A percentile compares a stretch with the other conserved stretches of the same genome.
These are phyloP conservation scores for Heritiera fomes DNA, from an alignment of 345 rosid species.

Conservation along the genomic window DNA sequence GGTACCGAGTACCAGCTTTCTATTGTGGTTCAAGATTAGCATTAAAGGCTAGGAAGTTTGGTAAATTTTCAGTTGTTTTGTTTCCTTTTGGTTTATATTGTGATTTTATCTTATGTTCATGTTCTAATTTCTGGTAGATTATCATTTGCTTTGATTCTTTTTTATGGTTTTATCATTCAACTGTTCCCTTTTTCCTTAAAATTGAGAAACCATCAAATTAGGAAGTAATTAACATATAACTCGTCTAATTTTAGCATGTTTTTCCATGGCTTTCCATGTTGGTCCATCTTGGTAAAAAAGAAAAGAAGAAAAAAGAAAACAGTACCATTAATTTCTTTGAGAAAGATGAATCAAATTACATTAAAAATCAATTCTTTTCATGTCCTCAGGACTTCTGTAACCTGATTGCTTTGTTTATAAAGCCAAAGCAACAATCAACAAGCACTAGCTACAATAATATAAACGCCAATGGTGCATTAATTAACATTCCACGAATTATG, in stretches of 20 bases:
- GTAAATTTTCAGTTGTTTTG: background rate
- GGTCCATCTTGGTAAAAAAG: too few species aligned
- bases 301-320: too few species aligned
- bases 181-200: too few species aligned
- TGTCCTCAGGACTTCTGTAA: too few species aligned
- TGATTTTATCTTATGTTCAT: background rate
- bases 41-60: background rate
- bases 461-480: too few species aligned
- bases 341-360: background rate
- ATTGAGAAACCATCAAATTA: background rate
- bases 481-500: too few species aligned
- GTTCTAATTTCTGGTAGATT: background rate
- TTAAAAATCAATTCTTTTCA: too few species aligned
- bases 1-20: background rate
- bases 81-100: background rate
- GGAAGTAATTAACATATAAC: too few species aligned
- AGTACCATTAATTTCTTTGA: background rate
- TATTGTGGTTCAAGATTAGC: background rate
- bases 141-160: background rate
- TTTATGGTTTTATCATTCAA: background rate
- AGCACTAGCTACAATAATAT: too few species aligned
- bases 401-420: too few species aligned
- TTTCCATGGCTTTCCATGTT: background rate
- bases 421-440: background rate
- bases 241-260: background rate